Evolutionary conservation across 2,329 filamentous ascomycete genomes (phyloP).

Genomic region (Fusarium buxicola): DNA sequence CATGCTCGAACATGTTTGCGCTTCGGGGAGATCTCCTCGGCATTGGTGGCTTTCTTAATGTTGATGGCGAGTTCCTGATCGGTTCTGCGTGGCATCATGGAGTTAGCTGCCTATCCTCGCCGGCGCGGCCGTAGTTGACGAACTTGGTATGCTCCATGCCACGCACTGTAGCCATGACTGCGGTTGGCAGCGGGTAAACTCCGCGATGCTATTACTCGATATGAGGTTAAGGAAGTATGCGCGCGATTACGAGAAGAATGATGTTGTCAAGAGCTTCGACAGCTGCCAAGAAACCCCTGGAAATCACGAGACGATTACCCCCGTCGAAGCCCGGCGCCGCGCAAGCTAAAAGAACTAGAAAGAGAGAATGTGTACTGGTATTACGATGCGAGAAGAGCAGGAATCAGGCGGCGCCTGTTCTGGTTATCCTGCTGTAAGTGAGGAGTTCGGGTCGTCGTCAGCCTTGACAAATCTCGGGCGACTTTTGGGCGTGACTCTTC

Average conservation of each 20-base stretch:
- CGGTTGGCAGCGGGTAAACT: constrained; percentile 32
- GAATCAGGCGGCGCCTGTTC: constrained; percentile 4
- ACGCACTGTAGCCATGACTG: constrained; percentile 49
- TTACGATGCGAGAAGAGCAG: constrained; percentile 1
- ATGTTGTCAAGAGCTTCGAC: constrained; percentile 19
- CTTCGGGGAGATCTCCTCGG: constrained; percentile 75
- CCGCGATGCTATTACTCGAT: constrained; percentile 24
- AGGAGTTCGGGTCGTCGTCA: constrained; percentile 43
- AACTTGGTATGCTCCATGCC: constrained; percentile 54
- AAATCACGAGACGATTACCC: constrained; percentile 44
- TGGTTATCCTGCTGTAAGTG: constrained; percentile 7
- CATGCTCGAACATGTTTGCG: constrained; percentile 97
- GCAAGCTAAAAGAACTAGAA: constrained; percentile 25
- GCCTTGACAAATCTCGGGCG: constrained; percentile 42
- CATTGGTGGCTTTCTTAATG: constrained; percentile 76
- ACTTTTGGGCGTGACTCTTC: constrained; percentile 37
- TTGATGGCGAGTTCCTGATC: constrained; percentile 77
- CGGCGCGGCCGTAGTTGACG: constrained; percentile 32
- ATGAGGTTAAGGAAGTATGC: constrained; percentile 15
- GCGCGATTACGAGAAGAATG: constrained; percentile 6
- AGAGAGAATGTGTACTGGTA: constrained; percentile 3
- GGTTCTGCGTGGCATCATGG: constrained; percentile 59
- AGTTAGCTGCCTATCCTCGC: constrained; percentile 27
- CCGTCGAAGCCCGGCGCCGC: constrained; percentile 35
- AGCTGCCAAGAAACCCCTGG: constrained; percentile 36